phyloP scores from a whole-genome alignment of 2,329 filamentous ascomycete species.

The Fusarium algeriense region DNA sequence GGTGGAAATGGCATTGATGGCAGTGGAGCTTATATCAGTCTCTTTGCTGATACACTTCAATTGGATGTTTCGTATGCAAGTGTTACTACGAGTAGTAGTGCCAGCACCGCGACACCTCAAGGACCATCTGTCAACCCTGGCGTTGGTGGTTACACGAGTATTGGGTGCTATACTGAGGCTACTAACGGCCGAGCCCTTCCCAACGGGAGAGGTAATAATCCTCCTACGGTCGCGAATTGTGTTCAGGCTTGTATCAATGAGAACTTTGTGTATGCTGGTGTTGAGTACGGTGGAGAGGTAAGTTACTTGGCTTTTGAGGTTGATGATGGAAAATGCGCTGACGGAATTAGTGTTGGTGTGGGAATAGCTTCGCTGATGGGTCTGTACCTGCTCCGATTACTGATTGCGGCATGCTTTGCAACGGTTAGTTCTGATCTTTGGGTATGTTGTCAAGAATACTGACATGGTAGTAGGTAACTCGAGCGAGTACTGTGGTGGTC shows the following conservation, averaged over 20 bases:
- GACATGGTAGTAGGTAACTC: slow-evolving; percentile 44
- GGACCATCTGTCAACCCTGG: slow-evolving; percentile 53
- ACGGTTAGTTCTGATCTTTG: slow-evolving; percentile 32
- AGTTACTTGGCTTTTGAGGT: not conserved
- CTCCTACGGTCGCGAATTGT: slow-evolving; percentile 52
- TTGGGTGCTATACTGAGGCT: slow-evolving; percentile 56
- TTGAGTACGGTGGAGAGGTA: slow-evolving; percentile 57
- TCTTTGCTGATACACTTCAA: slow-evolving; percentile 57
- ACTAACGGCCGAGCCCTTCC: slow-evolving; percentile 51
- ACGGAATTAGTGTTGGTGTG: slow-evolving; percentile 53
- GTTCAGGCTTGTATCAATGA: slow-evolving; percentile 49
- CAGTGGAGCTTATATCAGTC: slow-evolving; percentile 59
- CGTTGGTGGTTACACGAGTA: slow-evolving; percentile 51
- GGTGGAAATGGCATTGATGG: slow-evolving; percentile 61
- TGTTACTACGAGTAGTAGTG: not conserved
- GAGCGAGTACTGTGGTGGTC: slow-evolving; percentile 54
- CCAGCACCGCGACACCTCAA: slow-evolving; percentile 19
- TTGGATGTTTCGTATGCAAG: slow-evolving; percentile 35
- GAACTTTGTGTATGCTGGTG: slow-evolving; percentile 50
- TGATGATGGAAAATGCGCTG: accelerated
- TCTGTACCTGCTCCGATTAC: slow-evolving; percentile 47
- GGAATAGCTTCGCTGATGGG: slow-evolving; percentile 46
- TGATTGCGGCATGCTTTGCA: slow-evolving; percentile 54
- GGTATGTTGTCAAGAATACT: not conserved
- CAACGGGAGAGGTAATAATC: slow-evolving; percentile 38